These are phyloP conservation scores for Paramecium pentaurelia DNA, from an alignment of 73 alveolate genomes.

Conservation along the genomic window DNA sequence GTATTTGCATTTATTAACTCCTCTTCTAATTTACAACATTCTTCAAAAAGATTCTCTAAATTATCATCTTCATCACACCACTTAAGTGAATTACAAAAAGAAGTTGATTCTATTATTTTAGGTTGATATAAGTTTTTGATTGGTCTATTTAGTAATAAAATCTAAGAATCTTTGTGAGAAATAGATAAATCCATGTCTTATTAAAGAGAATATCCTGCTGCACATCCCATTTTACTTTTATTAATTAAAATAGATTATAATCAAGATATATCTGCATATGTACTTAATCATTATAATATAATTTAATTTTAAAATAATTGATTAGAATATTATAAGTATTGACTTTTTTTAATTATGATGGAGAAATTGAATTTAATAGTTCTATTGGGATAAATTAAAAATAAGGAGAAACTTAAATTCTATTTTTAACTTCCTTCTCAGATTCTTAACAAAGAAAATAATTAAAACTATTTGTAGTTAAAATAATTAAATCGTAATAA, in stretches of 20 bases:
- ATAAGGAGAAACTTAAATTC: neutral
- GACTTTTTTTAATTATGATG: neutral
- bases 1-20: neutral
- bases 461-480: neutral
- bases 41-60: neutral
- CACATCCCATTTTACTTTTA: neutral
- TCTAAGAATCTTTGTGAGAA: neutral
- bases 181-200: neutral
- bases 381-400: neutral
- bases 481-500: neutral
- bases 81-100: neutral
- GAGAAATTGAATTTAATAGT: neutral
- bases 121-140: neutral
- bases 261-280: neutral
- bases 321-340: neutral
- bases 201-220: neutral
- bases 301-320: neutral
- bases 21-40: neutral
- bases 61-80: neutral
- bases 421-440: neutral
- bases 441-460: neutral
- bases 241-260: neutral
- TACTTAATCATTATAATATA: neutral
- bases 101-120: neutral
- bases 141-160: neutral